Conservation (phyloP, 805 yeast species). For the Starmera caribaea region DNA sequence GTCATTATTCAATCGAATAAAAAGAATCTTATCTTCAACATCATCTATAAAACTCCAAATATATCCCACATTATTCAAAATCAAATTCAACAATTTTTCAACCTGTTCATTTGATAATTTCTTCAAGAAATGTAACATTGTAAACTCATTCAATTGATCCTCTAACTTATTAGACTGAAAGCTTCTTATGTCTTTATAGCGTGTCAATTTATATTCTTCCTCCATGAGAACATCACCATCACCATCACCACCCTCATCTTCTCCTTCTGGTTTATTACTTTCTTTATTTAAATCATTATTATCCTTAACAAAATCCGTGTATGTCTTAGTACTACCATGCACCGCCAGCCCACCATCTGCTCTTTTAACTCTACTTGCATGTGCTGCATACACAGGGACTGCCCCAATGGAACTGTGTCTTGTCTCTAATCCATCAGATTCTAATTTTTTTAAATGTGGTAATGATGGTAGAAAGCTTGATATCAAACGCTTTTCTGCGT, state of each 20-base stretch:
- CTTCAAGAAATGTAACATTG: conserved; percentile 24
- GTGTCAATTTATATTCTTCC: conserved; percentile 4
- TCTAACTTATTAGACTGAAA: conserved; percentile 25
- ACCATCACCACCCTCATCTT: background rate
- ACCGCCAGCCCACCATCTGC: too few species aligned
- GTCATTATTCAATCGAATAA: conserved; percentile 20
- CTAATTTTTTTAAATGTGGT: too few species aligned
- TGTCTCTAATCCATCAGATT: too few species aligned
- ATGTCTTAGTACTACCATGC: too few species aligned
- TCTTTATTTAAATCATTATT: background rate
- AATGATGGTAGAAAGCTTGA: too few species aligned
- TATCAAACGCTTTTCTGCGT: too few species aligned
- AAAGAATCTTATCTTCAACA: conserved; percentile 25
- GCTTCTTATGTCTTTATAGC: conserved; percentile 16
- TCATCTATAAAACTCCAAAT: conserved; percentile 27
- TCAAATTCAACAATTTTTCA: conserved; percentile 23
- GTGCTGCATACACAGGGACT: too few species aligned
- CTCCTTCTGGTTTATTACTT: background rate
- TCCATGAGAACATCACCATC: background rate
- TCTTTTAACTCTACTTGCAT: too few species aligned
- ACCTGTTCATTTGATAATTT: conserved; percentile 19
- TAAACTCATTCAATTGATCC: conserved; percentile 26
- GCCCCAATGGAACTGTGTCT: too few species aligned
- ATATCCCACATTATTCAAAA: conserved; percentile 10
- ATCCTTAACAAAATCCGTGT: background rate